These are phyloP conservation scores for Quercus gilva DNA, from an alignment of 306 rosid genomes.

Conservation along the genomic window DNA sequence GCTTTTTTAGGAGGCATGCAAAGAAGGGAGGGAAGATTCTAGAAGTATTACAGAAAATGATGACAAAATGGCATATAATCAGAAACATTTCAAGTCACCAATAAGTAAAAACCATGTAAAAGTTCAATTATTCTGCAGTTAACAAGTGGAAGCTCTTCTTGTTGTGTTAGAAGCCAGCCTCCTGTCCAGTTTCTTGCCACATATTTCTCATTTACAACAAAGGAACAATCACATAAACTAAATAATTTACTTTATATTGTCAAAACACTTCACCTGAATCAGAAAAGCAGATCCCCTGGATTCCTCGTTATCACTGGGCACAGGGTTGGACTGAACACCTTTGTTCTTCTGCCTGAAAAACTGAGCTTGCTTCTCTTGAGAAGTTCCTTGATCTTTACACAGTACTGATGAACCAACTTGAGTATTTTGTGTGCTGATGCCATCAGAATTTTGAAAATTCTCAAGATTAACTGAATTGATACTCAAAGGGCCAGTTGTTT, in stretches of 20 bases:
- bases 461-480: slow-evolving; percentile 32
- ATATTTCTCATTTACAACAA: slow-evolving; percentile 7
- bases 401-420: slow-evolving; percentile 32
- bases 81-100: background rate
- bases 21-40: background rate
- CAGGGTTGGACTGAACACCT: slow-evolving; percentile 30
- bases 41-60: background rate
- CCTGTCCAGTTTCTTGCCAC: background rate
- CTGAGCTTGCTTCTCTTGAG: slow-evolving; percentile 32
- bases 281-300: slow-evolving; percentile 74
- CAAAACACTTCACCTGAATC: slow-evolving; percentile 59
- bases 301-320: slow-evolving; percentile 46
- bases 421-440: slow-evolving; percentile 38
- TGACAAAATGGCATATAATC: background rate
- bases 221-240: slow-evolving; percentile 10
- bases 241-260: background rate
- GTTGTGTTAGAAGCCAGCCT: background rate
- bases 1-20: background rate
- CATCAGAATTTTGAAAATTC: slow-evolving; percentile 29
- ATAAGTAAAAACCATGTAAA: background rate
- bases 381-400: slow-evolving; percentile 30
- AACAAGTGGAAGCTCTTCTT: background rate
- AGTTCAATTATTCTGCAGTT: background rate
- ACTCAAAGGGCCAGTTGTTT: slow-evolving; percentile 19
- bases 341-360: slow-evolving; percentile 32